These are phyloP conservation scores for Cercospora brassicicola DNA, from an alignment of 2,329 filamentous ascomycete genomes.

Conservation along the genomic window DNA sequence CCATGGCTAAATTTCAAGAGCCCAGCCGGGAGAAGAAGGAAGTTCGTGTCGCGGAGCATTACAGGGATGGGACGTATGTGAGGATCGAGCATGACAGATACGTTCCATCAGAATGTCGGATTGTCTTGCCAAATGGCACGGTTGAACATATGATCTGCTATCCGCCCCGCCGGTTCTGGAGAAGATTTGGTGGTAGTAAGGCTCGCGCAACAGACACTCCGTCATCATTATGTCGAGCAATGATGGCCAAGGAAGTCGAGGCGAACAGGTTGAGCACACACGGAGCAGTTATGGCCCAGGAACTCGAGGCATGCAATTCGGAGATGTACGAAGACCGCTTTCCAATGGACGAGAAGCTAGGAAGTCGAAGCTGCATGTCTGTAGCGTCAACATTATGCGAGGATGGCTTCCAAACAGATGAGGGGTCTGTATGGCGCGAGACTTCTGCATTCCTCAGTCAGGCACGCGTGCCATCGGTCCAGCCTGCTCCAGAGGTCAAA, in stretches of 20 bases:
- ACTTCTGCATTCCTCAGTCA: background rate
- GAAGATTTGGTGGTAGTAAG: background rate
- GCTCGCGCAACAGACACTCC: background rate
- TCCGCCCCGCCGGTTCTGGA: background rate
- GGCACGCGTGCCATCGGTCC: background rate
- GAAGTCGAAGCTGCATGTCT: background rate
- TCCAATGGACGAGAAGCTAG: background rate
- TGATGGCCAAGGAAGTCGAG: background rate
- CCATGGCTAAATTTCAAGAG: background rate
- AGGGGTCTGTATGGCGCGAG: background rate
- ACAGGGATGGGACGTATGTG: background rate
- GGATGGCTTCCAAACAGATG: background rate
- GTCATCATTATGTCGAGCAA: background rate
- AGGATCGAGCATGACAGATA: constrained; percentile 8
- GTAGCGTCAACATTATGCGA: background rate
- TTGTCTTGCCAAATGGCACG: constrained; percentile 5
- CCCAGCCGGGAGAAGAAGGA: background rate
- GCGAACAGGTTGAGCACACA: background rate
- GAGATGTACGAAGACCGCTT: background rate
- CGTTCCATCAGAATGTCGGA: constrained; percentile 1
- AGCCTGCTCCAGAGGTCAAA: background rate
- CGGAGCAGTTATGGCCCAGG: background rate
- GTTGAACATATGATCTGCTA: constrained; percentile 9
- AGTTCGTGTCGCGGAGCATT: background rate
- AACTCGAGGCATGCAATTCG: background rate